These are phyloP conservation scores for Inonotus obliquus DNA, from an alignment of 1,284 basidiomycete genomes.

Conservation along the genomic window DNA sequence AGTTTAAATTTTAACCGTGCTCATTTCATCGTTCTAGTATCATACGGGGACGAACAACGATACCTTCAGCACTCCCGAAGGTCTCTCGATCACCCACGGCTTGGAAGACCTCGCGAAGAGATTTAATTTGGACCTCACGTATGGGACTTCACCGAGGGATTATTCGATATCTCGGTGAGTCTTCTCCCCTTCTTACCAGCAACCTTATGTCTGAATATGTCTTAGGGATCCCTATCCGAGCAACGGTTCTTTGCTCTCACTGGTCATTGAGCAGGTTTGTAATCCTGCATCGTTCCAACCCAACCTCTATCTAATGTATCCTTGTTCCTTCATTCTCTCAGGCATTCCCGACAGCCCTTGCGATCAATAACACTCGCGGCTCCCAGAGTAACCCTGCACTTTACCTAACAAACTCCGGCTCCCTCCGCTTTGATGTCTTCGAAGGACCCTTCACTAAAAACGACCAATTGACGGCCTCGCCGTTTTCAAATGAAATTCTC, in stretches of 20 bases:
- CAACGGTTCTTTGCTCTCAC: conserved; percentile 54
- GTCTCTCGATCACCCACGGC: conserved; percentile 51
- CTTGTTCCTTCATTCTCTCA: background rate
- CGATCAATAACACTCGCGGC: conserved; percentile 30
- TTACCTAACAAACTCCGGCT: background rate
- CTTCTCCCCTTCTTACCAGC: conserved; percentile 23
- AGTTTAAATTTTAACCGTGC: background rate
- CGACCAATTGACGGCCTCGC: background rate
- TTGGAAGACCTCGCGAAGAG: conserved; percentile 44
- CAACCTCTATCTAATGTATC: too few relatives aligned
- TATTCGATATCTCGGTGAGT: conserved; percentile 51
- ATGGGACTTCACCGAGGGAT: conserved; percentile 71
- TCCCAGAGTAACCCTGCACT: conserved; percentile 30
- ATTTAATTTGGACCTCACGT: conserved; percentile 51
- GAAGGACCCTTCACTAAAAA: background rate
- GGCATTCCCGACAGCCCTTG: background rate
- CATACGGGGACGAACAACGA: conserved; percentile 42
- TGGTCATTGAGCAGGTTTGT: conserved; percentile 53
- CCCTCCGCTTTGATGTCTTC: background rate
- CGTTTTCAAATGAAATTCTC: background rate
- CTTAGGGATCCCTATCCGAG: conserved; percentile 60
- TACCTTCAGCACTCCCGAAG: conserved; percentile 53
- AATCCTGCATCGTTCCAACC: background rate
- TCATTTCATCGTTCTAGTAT: conserved; percentile 37
- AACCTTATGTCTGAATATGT: background rate